A percentile compares a stretch with the other conserved stretches of the same genome.
Conservation (phyloP, 1,284 basidiomycete genomes). For the Trametes versicolor region DNA sequence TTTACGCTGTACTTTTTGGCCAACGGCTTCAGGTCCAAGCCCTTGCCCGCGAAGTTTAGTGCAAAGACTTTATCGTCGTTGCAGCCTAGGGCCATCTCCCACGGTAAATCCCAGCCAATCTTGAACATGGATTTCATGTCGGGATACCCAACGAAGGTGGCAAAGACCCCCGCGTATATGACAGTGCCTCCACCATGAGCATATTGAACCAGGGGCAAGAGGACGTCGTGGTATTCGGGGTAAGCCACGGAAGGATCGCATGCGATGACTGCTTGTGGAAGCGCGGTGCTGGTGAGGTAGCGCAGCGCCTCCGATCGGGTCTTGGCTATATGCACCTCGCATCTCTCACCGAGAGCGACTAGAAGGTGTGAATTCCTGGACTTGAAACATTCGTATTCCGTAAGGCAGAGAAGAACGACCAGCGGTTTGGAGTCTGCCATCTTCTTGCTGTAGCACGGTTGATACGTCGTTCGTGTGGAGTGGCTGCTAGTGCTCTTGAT, state of each 20-base stretch:
- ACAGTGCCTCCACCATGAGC: slow-evolving; percentile 25
- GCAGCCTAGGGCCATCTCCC: slow-evolving; percentile 14
- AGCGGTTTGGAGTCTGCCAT: slow-evolving; percentile 6
- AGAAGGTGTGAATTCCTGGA: not conserved
- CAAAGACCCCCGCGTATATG: slow-evolving; percentile 29
- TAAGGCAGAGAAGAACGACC: slow-evolving; percentile 17
- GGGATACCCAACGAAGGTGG: not conserved
- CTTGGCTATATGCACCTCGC: slow-evolving; percentile 4
- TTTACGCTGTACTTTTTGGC: slow-evolving; percentile 17
- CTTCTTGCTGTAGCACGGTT: too few species aligned
- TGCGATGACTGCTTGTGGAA: slow-evolving; percentile 4
- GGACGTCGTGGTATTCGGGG: slow-evolving; percentile 18
- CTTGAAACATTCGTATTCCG: not conserved
- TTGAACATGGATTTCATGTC: slow-evolving; percentile 22
- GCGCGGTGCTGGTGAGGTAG: slow-evolving; percentile 3
- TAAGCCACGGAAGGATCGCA: slow-evolving; percentile 9
- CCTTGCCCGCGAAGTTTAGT: slow-evolving; percentile 31
- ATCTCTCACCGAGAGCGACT: not conserved
- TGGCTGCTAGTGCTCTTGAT: too few species aligned
- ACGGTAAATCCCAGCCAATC: slow-evolving; percentile 23
- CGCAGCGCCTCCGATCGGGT: slow-evolving; percentile 2
- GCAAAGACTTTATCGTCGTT: slow-evolving; percentile 4
- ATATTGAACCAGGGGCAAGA: slow-evolving; percentile 26
- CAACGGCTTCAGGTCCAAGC: slow-evolving; percentile 10
- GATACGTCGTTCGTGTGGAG: too few species aligned